Conservation (phyloP, 805 yeast species). For the Wickerhamomyces mucosus region DNA sequence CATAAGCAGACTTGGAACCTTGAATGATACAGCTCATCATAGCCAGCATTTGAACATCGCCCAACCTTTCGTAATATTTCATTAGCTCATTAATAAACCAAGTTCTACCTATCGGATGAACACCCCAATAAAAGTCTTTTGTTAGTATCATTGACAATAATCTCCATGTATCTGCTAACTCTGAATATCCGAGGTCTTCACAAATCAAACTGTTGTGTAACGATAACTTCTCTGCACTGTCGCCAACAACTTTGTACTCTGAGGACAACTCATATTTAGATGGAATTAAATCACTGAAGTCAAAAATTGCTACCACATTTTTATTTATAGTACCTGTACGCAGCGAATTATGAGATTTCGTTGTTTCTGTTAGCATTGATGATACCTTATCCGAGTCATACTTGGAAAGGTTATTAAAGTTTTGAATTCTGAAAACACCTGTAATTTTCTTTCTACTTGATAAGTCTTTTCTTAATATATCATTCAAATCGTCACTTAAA, state of each 20-base stretch:
- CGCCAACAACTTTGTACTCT: conserved; percentile 58
- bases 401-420: conserved; percentile 3
- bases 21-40: conserved; percentile 67
- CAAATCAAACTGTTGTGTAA: conserved; percentile 67
- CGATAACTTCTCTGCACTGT: conserved; percentile 54
- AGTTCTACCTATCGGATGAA: conserved; percentile 64
- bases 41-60: conserved; percentile 83
- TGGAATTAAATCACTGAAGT: conserved; percentile 64
- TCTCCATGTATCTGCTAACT: conserved; percentile 70
- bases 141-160: conserved; percentile 34
- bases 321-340: conserved; percentile 18
- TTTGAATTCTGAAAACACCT: conserved; percentile 24
- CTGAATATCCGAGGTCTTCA: conserved; percentile 45
- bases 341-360: conserved; percentile 10
- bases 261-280: conserved; percentile 62
- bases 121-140: conserved; percentile 60
- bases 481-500: conserved; percentile 61
- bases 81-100: conserved; percentile 59
- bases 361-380: conserved; percentile 11
- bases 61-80: conserved; percentile 48
- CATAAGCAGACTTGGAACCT: conserved; percentile 4
- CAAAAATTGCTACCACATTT: conserved; percentile 54
- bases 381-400: neutral
- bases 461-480: conserved; percentile 48
- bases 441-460: conserved; percentile 41